Base-by-base conservation (phyloP, 2,329 filamentous ascomycete species). In the Hypoxylon sp. region DNA sequence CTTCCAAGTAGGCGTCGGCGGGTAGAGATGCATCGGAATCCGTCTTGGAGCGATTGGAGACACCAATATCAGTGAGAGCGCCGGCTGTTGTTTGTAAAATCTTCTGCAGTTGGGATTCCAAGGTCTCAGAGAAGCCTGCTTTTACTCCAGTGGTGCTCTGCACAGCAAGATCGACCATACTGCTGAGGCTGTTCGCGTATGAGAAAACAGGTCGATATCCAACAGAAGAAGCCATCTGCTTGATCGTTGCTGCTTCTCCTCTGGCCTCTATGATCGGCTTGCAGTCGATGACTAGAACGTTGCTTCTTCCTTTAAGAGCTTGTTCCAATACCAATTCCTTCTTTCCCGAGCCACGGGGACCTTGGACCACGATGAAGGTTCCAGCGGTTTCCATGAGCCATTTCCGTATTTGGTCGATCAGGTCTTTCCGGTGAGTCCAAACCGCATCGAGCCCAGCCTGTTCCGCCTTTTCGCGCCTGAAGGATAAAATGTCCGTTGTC, bases 101-200 rank as follows among this genome's bases (percentile, higher is more conserved):
- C 78, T 97, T 97, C 75, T 86, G 88, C 15, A 98, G 80, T 72
- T 98, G 94, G 0, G 91, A 89, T 74, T 97, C 94, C 26, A 97
- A 81, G 0, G 93, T 97, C 75, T 97, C 94, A 0, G 92, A 96
- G 74, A 98, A 97, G 6, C 94, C 94, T 5, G 93, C 91, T 79
- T 98, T 97, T 60, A 96, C 91, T 11, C 94, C 94, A 19, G 94
- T 97, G 11, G 95, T 95, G 70, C 94, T 92, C 76, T 97, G 94
- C 1, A 95, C 92, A 20, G 94, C 95, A 37, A 98, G 85, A 71
- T 98, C 95, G 67, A 97, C 84, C 79, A 97, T 87, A 75, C 93
- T 97, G 78, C 92, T 97, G 68, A 98, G 87, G 73, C 89, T 97
- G 77, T 98, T 97, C 79, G 96, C 91, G 92, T 94, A 98, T 0